These are phyloP conservation scores for Sisymbrium irio DNA, from an alignment of 345 rosid genomes.

Conservation along the genomic window DNA sequence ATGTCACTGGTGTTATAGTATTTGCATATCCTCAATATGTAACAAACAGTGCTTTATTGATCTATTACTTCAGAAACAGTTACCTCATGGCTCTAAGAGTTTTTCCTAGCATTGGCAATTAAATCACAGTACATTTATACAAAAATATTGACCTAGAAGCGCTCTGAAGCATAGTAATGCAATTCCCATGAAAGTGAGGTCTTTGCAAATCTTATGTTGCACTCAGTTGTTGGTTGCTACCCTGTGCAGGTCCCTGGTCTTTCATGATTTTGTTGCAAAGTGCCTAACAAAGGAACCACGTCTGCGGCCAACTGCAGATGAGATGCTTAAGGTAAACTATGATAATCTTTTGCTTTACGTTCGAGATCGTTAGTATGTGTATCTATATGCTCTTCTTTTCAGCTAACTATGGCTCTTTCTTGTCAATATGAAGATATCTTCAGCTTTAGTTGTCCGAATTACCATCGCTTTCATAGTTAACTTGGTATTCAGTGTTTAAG, in stretches of 20 bases:
- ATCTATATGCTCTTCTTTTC: constrained; percentile 7
- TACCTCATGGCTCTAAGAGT: neutral
- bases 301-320: constrained; percentile 88
- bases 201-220: constrained; percentile 7
- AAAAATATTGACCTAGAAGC: neutral
- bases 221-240: constrained; percentile 9
- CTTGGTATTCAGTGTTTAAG: neutral
- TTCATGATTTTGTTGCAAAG: constrained; percentile 97
- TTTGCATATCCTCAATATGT: neutral
- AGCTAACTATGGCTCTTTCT: neutral
- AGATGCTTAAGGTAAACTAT: constrained; percentile 80
- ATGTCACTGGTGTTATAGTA: neutral
- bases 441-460: constrained; percentile 19
- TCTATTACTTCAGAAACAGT: neutral
- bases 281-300: constrained; percentile 97
- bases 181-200: neutral
- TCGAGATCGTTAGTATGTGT: constrained; percentile 4
- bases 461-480: constrained; percentile 7
- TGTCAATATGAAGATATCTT: constrained; percentile 8
- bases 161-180: constrained; percentile 13
- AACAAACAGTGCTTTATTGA: constrained; percentile 2
- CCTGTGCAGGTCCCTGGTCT: constrained; percentile 82
- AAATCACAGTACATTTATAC: neutral
- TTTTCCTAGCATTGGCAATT: neutral
- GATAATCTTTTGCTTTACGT: neutral